Base-by-base conservation (phyloP, 139 green algal genomes). In the Coelastrella sp. region DNA sequence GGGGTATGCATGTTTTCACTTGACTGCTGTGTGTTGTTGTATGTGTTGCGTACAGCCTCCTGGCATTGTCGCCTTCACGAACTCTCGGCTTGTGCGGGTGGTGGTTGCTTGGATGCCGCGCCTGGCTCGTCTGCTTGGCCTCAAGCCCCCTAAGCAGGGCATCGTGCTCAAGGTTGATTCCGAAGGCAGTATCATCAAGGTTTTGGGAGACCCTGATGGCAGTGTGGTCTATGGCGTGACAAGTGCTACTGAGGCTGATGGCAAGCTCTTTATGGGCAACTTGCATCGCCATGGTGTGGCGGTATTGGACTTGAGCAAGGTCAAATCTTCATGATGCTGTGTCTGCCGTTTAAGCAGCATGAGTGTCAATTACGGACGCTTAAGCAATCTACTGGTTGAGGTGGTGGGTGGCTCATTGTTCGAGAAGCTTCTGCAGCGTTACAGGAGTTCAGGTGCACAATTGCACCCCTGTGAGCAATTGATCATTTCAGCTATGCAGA, bases 291-390 rank as follows among this genome's bases (percentile, higher is more conserved):
- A 34, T 15, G 72, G 72, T 7, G 48, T 80, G 45, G 17, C 72
- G 21, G 72, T 80, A 30, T 40, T 80, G 2, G 72, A 67, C 72
- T 19, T 79, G n/a, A 43, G 50, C 4, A 45, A 74, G 66, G 66
- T 74, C 2, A n/a, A n/a, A 0, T 9, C 17, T 9, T 64, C 53
- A 5, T 64, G 21, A 27, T 5, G 17, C 11, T 32, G 53, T 64
- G 11, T 19, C 21, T 27, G 30, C 17, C 30, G 21, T 5, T 27
- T 1, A 9, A 9, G 17, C 53, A 64, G 53, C 45, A 23, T 9
- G 11, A 57, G 45, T 57, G 15, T 57, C 45, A 0, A n/a, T n/a
- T n/a, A n/a, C n/a, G n/a, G n/a, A n/a, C n/a, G n/a, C n/a, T n/a
- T n/a, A n/a, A n/a, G n/a, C n/a, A n/a, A n/a, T n/a, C n/a, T n/a